Base-by-base conservation (phyloP, 2,329 filamentous ascomycete species). In the Chaetomiaceae sp. region DNA sequence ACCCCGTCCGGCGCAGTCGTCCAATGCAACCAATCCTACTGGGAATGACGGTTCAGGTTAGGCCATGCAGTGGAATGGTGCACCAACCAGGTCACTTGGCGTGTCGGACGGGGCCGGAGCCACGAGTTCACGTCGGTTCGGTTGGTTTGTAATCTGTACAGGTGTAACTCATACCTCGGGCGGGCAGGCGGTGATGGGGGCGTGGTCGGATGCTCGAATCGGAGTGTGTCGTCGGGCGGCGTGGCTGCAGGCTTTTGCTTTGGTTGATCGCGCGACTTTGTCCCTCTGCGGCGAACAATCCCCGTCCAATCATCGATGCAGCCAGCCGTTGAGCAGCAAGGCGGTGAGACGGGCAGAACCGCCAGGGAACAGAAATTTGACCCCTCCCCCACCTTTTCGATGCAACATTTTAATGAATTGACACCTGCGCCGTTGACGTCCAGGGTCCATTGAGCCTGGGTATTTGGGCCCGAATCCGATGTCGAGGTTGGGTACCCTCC, bases 341-440 rank as follows among this genome's bases (percentile, higher is more conserved):
- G 53, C 50, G 51, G 56, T 60, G 54, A 55, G 25, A 20, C 6
- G 13, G 51, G 45, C 46, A 48, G 30, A 47, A 50, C 21, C 16
- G 27, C 9, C 42, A 34, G 13, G 25, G 17, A 35, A 35, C 41
- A 44, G 30, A 48, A 54, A 34, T 37, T 46, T 49, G 46, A 44
- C 55, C 55, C 55, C 55, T 55, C 55, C 55, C 55, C 55, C 55
- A 50, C 55, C 46, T 50, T 46, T 13, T 16, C 14, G 20, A 25
- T 43, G 30, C 44, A 45, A 38, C 37, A 14, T 20, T 46, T 49
- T 23, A 14, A 47, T 39, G 27, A 42, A 48, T 19, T 33, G 27
- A 16, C 47, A 39, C 20, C 25, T n/a, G n/a, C n/a, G n/a, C n/a
- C n/a, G 19, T n/a, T 27, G 30, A 7, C 27, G 4, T 35, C 34